Evolutionary conservation across 2,329 filamentous ascomycete species (phyloP).

Genomic region (Calonectria pteridis): DNA sequence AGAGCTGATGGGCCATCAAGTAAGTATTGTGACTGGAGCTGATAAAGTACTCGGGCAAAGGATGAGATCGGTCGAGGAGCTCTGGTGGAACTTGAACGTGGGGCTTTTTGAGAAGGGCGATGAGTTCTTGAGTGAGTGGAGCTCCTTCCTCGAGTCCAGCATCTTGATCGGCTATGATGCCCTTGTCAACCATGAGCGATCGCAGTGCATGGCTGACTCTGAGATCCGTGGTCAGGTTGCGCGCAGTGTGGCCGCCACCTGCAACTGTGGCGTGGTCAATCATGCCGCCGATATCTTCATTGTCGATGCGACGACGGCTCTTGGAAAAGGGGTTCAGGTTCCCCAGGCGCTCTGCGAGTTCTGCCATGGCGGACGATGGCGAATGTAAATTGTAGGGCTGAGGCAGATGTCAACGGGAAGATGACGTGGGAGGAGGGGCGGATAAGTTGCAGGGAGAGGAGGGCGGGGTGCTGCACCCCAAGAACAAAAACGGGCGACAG

Average conservation of each 20-base stretch:
- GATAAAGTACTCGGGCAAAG: slow-evolving; percentile 78
- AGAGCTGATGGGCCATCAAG: slow-evolving; percentile 77
- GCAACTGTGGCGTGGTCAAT: slow-evolving; percentile 60
- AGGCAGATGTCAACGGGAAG: slow-evolving; percentile 13
- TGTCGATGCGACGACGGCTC: slow-evolving; percentile 41
- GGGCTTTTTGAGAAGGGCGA: slow-evolving; percentile 65
- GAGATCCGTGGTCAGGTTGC: slow-evolving; percentile 64
- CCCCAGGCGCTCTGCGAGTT: slow-evolving; percentile 46
- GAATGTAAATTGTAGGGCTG: slow-evolving; percentile 13
- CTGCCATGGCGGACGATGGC: slow-evolving; percentile 28
- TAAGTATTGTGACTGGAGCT: slow-evolving; percentile 82
- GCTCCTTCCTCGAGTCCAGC: slow-evolving; percentile 57
- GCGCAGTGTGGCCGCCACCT: slow-evolving; percentile 69
- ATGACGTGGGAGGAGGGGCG: slow-evolving; percentile 33
- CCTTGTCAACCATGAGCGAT: slow-evolving; percentile 66
- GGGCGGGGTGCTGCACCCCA: slow-evolving; percentile 15
- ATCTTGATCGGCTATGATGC: slow-evolving; percentile 62
- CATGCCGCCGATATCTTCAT: slow-evolving; percentile 51
- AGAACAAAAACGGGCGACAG: slow-evolving; percentile 7
- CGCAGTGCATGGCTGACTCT: slow-evolving; percentile 70
- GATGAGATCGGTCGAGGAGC: slow-evolving; percentile 68
- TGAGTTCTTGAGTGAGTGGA: slow-evolving; percentile 58
- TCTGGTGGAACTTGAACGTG: slow-evolving; percentile 68
- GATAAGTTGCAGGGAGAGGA: slow-evolving; percentile 16
- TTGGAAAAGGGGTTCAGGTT: slow-evolving; percentile 48